phyloP scores from a whole-genome alignment of 2,329 filamentous ascomycete genomes.

The Diaporthe sp. region DNA sequence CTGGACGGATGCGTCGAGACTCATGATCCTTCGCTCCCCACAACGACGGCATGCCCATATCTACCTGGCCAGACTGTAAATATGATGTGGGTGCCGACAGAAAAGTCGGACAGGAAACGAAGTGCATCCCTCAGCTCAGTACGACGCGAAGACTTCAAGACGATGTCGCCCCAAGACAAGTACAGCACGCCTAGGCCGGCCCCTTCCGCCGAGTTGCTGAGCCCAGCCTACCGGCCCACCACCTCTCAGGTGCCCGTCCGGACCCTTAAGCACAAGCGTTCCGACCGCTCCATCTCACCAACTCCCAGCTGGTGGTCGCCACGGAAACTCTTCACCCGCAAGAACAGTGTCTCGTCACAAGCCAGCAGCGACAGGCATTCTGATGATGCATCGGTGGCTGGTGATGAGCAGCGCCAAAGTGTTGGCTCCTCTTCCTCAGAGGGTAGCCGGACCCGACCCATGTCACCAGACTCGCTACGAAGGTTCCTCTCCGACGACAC shows the following conservation, averaged over 20 bases:
- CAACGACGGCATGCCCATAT: slow-evolving; percentile 83
- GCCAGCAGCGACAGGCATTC: slow-evolving; percentile 47
- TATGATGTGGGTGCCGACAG: slow-evolving; percentile 81
- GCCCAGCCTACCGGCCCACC: slow-evolving; percentile 48
- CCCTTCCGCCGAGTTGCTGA: slow-evolving; percentile 51
- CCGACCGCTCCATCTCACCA: slow-evolving; percentile 58
- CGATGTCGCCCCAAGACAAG: slow-evolving; percentile 82
- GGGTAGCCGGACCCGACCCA: slow-evolving; percentile 58
- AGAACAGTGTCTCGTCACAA: slow-evolving; percentile 45
- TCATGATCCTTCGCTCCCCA: slow-evolving; percentile 77
- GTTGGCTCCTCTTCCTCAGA: slow-evolving; percentile 48
- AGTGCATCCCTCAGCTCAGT: slow-evolving; percentile 75
- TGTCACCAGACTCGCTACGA: slow-evolving; percentile 66
- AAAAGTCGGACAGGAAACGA: slow-evolving; percentile 68
- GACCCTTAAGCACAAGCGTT: slow-evolving; percentile 48
- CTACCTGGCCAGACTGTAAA: slow-evolving; percentile 91
- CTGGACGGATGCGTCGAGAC: slow-evolving; percentile 82
- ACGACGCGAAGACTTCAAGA: slow-evolving; percentile 69
- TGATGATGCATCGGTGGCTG: slow-evolving; percentile 40
- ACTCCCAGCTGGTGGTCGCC: slow-evolving; percentile 55
- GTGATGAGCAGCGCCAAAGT: slow-evolving; percentile 46
- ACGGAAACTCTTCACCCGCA: slow-evolving; percentile 61
- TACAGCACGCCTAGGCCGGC: slow-evolving; percentile 76
- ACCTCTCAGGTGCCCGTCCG: slow-evolving; percentile 44
- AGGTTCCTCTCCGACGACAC: slow-evolving; percentile 62